phyloP scores from a whole-genome alignment of 2,329 filamentous ascomycete species.

The Iodosphaeria phyllophila region DNA sequence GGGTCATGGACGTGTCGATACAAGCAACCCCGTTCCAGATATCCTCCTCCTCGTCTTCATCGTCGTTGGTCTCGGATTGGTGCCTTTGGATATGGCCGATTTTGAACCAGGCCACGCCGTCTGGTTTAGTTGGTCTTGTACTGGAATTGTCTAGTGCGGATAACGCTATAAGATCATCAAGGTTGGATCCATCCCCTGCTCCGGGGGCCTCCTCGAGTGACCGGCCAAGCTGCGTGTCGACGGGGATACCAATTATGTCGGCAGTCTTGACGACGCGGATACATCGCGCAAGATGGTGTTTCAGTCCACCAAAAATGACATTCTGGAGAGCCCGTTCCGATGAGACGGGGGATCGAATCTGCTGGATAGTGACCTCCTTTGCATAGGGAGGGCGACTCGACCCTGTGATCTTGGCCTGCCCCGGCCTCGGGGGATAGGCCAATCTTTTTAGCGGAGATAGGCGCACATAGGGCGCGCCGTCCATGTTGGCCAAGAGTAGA shows the following conservation, averaged over 20 bases:
- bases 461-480: slow-evolving; percentile 59
- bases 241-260: slow-evolving; percentile 73
- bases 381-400: slow-evolving; percentile 38
- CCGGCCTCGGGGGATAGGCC: slow-evolving; percentile 28
- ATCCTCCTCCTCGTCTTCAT: slow-evolving; percentile 44
- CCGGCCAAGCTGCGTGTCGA: slow-evolving; percentile 71
- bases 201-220: slow-evolving; percentile 56
- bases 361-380: slow-evolving; percentile 68
- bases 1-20: slow-evolving; percentile 71
- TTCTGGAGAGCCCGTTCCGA: slow-evolving; percentile 74
- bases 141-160: slow-evolving; percentile 24
- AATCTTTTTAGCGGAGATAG: slow-evolving; percentile 49
- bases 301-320: slow-evolving; percentile 69
- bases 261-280: slow-evolving; percentile 69
- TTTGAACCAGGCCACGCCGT: slow-evolving; percentile 78
- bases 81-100: slow-evolving; percentile 53
- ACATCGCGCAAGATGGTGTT: slow-evolving; percentile 72
- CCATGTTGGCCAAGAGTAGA: slow-evolving; percentile 70
- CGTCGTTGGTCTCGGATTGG: slow-evolving; percentile 28
- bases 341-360: slow-evolving; percentile 75
- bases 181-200: slow-evolving; percentile 37
- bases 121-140: slow-evolving; percentile 18
- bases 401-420: slow-evolving; percentile 34
- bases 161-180: slow-evolving; percentile 50
- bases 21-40: slow-evolving; percentile 74